Conservation (phyloP, 2,329 filamentous ascomycete species). For the Paraphoma sp. region DNA sequence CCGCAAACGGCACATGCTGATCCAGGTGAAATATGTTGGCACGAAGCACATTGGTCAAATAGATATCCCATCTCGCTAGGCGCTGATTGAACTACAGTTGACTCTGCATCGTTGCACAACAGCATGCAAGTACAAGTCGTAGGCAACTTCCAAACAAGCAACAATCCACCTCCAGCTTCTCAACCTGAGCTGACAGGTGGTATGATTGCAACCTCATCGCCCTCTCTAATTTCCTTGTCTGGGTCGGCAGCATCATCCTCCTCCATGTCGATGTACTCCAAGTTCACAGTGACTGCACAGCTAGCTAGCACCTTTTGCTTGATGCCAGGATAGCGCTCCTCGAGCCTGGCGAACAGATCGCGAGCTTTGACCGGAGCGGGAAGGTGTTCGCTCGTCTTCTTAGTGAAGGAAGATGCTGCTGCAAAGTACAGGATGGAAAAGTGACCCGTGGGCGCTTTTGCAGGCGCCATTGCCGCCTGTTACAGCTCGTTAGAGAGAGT, state of each 20-base stretch:
- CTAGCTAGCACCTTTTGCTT: constrained; percentile 71
- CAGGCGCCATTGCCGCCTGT: constrained; percentile 41
- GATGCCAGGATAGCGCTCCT: constrained; percentile 74
- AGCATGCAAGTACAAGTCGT: no score
- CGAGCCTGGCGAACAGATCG: constrained; percentile 71
- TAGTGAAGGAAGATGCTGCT: constrained; percentile 72
- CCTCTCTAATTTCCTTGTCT: constrained; percentile 66
- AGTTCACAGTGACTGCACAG: constrained; percentile 79
- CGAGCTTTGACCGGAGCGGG: constrained; percentile 69
- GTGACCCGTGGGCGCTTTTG: constrained; percentile 65
- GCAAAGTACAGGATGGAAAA: constrained; percentile 88
- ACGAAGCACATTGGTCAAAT: no score
- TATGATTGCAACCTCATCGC: constrained; percentile 86
- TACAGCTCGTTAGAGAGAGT: constrained; percentile 20
- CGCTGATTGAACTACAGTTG: no score
- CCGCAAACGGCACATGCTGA: not conserved
- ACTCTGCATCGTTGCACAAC: no score
- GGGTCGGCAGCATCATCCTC: constrained; percentile 55
- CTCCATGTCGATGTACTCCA: constrained; percentile 79
- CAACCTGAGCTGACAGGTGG: constrained; percentile 87
- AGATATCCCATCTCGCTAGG: no score
- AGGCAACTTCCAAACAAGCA: no score
- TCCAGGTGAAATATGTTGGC: no score
- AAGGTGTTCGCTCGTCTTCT: constrained; percentile 70
- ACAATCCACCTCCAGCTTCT: no score